Evolutionary conservation across 495 filamentous ascomycete genomes (phyloP), one percentile per base, ranked within the genome.

Genomic region (Talaromyces liani): DNA sequence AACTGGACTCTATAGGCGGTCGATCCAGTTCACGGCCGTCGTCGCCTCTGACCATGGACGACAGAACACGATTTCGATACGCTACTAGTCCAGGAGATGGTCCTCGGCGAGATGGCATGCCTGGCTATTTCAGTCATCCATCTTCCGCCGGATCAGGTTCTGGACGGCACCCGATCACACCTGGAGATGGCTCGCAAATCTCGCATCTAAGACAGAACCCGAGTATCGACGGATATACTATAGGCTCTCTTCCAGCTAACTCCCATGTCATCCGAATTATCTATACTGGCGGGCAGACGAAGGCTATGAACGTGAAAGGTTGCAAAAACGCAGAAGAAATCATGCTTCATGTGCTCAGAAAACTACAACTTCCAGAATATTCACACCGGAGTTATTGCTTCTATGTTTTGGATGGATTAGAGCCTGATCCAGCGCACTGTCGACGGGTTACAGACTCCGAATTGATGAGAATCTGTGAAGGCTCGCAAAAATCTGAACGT

Each of bases 261-360:
- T 87, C 91, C 69, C 87, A 90, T 47, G 84, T 95, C 58, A 94
- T 97, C 64, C 85, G 91, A 47, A 90, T 98, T 41, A 97, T 98
- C 68, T 96, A 93, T 64, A 90, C 87, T 29, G 91, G 88, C 51
- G 89, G 91, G n/a, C 87, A 89, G 63, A 96, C 92, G 33, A 92
- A 93, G 72, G 92, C 96, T 6, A 84, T 98, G 61, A 90, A 92
- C 70, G 88, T 98, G 58, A 88, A 90, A 61, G 90, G 88, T 65
- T 97, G 91, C 81, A 91, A 87, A 69, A 95, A 89, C 2, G 85
- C 90, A 34, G 94, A 98, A 65, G 91, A 97, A 62, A 88, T 99
- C 60, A 90, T 97, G 73, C 79, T 90, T 27, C 87, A 86, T 63
- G 93, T 93, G 2, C 74, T 97, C 24, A 87, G 85, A 66, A 98